Evolutionary conservation across 225 moss, liverwort and hornwort genomes (phyloP).

Genomic region (Rhytidiadelphus loreus): DNA sequence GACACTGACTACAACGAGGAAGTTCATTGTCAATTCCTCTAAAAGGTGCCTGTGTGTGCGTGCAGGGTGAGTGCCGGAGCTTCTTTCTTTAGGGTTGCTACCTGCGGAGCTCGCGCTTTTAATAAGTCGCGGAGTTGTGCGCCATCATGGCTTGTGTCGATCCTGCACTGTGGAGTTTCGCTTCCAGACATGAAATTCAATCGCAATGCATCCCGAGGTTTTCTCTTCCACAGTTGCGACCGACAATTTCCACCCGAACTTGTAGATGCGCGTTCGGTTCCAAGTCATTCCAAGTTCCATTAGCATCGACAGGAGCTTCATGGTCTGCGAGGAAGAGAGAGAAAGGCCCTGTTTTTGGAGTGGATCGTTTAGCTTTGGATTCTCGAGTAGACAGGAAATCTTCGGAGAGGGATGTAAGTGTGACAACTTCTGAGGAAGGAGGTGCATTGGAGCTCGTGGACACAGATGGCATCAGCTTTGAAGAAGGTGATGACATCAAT

Average conservation of each 20-base stretch:
- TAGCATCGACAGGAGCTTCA: background rate
- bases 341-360: background rate
- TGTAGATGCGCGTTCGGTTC: background rate
- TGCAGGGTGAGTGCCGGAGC: background rate
- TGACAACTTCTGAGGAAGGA: background rate
- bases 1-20: background rate
- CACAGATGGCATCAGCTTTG: slow-evolving; percentile 5
- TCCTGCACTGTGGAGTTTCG: slow-evolving; percentile 2
- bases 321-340: slow-evolving; percentile 1
- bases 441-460: slow-evolving; percentile 8
- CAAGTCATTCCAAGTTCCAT: background rate
- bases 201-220: slow-evolving; percentile 1
- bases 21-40: background rate
- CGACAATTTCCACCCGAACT: background rate
- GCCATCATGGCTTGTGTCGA: slow-evolving; percentile 13
- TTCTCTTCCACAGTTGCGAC: background rate
- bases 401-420: slow-evolving; percentile 6
- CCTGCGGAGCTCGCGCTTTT: background rate
- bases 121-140: background rate
- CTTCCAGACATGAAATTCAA: background rate
- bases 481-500: slow-evolving; percentile 8
- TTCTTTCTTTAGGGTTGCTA: background rate
- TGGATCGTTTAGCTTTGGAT: slow-evolving; percentile 17
- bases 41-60: background rate
- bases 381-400: background rate